Evolutionary conservation across 352 stramenopile species (phyloP), one percentile per base, ranked within the genome.

Genomic region (Peronospora farinosa): DNA sequence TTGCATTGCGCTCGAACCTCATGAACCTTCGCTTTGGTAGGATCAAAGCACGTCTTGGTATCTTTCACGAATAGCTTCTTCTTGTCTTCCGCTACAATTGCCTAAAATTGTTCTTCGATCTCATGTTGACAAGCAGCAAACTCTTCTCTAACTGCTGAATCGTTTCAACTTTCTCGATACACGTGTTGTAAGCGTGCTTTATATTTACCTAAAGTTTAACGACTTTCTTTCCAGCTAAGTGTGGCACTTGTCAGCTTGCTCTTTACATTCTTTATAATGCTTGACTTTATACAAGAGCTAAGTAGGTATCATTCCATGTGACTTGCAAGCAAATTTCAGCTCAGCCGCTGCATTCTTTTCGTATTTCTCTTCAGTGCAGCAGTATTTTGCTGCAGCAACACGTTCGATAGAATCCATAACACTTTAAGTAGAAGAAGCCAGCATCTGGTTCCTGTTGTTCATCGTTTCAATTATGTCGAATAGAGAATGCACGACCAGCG

Each of bases 121-220:
- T n/a, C n/a, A n/a, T n/a, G n/a, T n/a, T n/a, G n/a, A n/a, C n/a
- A n/a, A n/a, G n/a, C n/a, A n/a, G n/a, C n/a, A n/a, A n/a, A n/a
- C n/a, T n/a, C n/a, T n/a, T n/a, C n/a, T n/a, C n/a, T n/a, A n/a
- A n/a, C n/a, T n/a, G n/a, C n/a, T n/a, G n/a, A n/a, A n/a, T n/a
- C n/a, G n/a, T n/a, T n/a, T n/a, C n/a, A n/a, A n/a, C n/a, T n/a
- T n/a, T n/a, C n/a, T n/a, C n/a, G n/a, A n/a, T n/a, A n/a, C n/a
- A n/a, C n/a, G n/a, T n/a, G n/a, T n/a, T 21, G 19, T 21, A 21
- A 3, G 19, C 19, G 3, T 21, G 19, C 3, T 78, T 56, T 0
- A 78, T 39, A n/a, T 65, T 80, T 10, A 42, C 8, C 37, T 84
- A 68, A 5, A 86, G 54, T 17, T 85, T 71, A 0, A 54, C 42